These are phyloP conservation scores for Cordyceps farinosa DNA, from an alignment of 2,329 filamentous ascomycete genomes.

Conservation along the genomic window DNA sequence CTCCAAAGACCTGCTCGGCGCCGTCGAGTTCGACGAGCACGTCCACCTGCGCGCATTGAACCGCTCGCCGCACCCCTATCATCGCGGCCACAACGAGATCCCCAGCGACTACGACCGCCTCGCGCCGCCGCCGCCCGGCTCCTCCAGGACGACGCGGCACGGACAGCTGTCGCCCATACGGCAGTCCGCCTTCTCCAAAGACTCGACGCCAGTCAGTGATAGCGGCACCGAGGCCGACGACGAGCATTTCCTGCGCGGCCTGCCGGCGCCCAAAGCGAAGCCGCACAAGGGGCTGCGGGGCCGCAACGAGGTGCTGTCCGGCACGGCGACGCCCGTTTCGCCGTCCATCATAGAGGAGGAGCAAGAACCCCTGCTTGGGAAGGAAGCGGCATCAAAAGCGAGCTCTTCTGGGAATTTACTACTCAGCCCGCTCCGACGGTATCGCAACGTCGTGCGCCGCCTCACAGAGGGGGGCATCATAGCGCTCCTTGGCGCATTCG, in stretches of 20 bases:
- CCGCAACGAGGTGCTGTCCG: slow-evolving; percentile 51
- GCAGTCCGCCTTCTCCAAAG: slow-evolving; percentile 40
- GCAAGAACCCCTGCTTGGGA: slow-evolving; percentile 25
- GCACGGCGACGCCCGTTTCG: slow-evolving; percentile 53
- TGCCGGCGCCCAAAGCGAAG: slow-evolving; percentile 73
- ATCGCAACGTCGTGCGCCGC: slow-evolving; percentile 51
- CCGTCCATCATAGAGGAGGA: slow-evolving; percentile 45
- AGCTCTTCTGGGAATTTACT: slow-evolving; percentile 22
- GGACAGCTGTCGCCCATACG: slow-evolving; percentile 25
- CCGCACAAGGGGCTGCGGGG: slow-evolving; percentile 75
- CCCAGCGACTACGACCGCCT: slow-evolving; percentile 46
- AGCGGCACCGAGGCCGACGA: slow-evolving; percentile 95
- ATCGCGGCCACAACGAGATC: slow-evolving; percentile 55
- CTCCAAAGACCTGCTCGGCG: slow-evolving; percentile 32
- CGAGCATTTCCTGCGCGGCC: slow-evolving; percentile 79
- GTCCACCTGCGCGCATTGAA: slow-evolving; percentile 47
- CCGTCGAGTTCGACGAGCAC: slow-evolving; percentile 34
- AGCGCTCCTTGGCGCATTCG: slow-evolving; percentile 44
- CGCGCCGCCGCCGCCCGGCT: neutral
- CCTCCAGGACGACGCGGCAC: slow-evolving; percentile 9
- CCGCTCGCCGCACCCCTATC: slow-evolving; percentile 66
- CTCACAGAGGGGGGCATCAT: slow-evolving; percentile 51
- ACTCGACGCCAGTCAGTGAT: slow-evolving; percentile 67
- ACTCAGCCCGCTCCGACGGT: slow-evolving; percentile 37
- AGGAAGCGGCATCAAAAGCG: slow-evolving; percentile 20